phyloP scores from a whole-genome alignment of 164 flowering plant genomes.

The Platanus orientalis region DNA sequence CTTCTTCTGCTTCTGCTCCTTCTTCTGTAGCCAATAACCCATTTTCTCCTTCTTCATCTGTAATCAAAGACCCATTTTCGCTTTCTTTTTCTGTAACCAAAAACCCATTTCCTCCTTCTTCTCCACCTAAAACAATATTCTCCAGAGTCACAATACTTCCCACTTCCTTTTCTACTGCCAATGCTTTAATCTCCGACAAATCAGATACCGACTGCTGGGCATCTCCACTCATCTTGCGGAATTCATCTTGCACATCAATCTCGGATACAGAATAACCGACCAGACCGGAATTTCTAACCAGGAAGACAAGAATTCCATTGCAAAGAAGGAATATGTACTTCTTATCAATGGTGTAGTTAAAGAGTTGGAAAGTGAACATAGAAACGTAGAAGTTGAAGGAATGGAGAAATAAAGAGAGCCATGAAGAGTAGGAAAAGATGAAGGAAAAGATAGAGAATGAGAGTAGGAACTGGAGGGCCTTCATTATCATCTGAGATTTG shows the following conservation, averaged over 20 bases:
- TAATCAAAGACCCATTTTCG: too few relatives aligned
- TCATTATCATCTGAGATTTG: too few relatives aligned
- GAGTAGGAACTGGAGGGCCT: slow-evolving; percentile 17
- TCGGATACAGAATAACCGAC: slow-evolving; percentile 2
- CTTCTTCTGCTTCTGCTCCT: not conserved
- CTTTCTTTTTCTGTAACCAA: too few relatives aligned
- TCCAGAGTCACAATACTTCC: not conserved
- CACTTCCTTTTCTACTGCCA: slow-evolving; percentile 9
- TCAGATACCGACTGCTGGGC: not conserved
- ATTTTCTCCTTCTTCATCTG: too few relatives aligned
- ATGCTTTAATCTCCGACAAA: not conserved
- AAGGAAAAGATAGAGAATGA: slow-evolving; percentile 27
- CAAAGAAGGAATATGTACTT: slow-evolving; percentile 53
- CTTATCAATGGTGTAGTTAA: slow-evolving; percentile 34
- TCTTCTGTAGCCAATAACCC: too few relatives aligned
- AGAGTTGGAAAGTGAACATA: slow-evolving; percentile 21
- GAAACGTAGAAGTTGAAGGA: slow-evolving; percentile 17
- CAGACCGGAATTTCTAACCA: slow-evolving; percentile 32
- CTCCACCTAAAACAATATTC: not conserved
- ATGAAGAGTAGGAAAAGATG: slow-evolving; percentile 20
- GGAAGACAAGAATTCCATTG: slow-evolving; percentile 48
- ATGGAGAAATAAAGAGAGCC: slow-evolving; percentile 12
- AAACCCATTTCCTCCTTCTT: not conserved
- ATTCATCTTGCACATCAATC: slow-evolving; percentile 2
- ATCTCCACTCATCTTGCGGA: not conserved